phyloP scores from a whole-genome alignment of 495 filamentous ascomycete genomes.

The Talaromyces stipitatus region DNA sequence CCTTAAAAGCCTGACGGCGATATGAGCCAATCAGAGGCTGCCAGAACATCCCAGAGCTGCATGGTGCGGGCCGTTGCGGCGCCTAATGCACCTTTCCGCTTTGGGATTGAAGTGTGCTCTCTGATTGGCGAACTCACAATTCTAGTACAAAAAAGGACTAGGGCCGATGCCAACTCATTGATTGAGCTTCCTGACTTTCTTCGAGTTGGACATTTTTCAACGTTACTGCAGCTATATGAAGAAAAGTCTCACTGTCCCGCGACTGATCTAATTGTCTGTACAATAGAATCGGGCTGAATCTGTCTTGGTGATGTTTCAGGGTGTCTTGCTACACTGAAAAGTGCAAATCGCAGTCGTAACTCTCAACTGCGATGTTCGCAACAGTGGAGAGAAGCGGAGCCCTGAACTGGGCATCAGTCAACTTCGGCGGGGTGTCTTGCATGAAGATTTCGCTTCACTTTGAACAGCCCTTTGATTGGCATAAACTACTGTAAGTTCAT shows the following conservation, averaged over 20 bases:
- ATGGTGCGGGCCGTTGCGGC: constrained; percentile 7
- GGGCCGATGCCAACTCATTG: neutral
- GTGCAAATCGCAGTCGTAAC: neutral
- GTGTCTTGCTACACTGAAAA: neutral
- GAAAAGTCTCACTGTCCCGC: neutral
- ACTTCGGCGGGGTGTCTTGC: constrained; percentile 5
- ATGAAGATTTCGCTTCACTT: constrained; percentile 9
- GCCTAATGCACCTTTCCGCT: neutral
- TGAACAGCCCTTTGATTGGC: neutral
- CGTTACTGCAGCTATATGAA: neutral
- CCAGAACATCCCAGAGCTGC: constrained; percentile 5
- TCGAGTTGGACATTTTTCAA: neutral
- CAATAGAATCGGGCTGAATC: neutral
- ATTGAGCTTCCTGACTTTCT: neutral
- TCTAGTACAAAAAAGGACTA: neutral
- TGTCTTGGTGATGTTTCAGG: neutral
- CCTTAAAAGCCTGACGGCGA: neutral
- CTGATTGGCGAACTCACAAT: neutral
- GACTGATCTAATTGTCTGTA: neutral
- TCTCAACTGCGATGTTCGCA: neutral
- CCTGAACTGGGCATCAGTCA: constrained; percentile 7
- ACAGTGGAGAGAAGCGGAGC: neutral
- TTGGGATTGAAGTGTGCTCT: neutral
- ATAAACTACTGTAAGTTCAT: neutral
- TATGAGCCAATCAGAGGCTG: constrained; percentile 4